Base-by-base conservation (phyloP, 208 protist species). In the Phytomonas sp. region DNA sequence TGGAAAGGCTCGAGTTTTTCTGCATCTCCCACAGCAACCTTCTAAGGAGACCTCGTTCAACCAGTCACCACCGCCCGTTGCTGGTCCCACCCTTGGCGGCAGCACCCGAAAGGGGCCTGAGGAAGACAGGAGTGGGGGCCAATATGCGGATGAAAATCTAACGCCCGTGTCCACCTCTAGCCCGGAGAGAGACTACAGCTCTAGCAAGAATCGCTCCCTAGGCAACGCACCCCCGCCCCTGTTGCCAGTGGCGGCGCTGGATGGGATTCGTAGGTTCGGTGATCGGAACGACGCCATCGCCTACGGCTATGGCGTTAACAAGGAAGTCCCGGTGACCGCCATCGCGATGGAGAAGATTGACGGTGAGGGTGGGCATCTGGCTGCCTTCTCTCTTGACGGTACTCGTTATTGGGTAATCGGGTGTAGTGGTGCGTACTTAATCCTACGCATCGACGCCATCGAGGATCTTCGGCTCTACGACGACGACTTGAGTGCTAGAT, bases 401-500 rank as follows among this genome's bases (percentile, higher is more conserved):
- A 76, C 74, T 73, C 81, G 80, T 23, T 96, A 88, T 76, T 96
- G 90, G 88, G 34, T 92, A 11, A 65, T 93, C 29, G 90, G 90
- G 17, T 79, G 74, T 51, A 68, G 73, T 53, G 76, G 77, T 15
- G 66, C 75, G 29, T 84, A 93, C 75, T 61, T 93, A 11, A 61
- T 96, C n/a, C 76, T 84, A 7, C 81, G 85, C 7, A 68, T 36
- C 60, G 60, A 63, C 60, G 4, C 28, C 60, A 17, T 36, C 60
- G 60, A 29, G 60, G 60, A 5, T 4, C 4, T 17, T 5, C 28
- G 30, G 60, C 28, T 29, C 30, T 4, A 71, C 20, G 37, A 30
- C 34, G 61, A 67, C 15, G 60, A 66, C 20, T 13, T 28, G 4
- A 46, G 32, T 17, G 36, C 23, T 20, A 53, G 69, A 33, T 46